Base-by-base conservation (phyloP, 805 yeast genomes). In the Metahyphopichia silvanorum region DNA sequence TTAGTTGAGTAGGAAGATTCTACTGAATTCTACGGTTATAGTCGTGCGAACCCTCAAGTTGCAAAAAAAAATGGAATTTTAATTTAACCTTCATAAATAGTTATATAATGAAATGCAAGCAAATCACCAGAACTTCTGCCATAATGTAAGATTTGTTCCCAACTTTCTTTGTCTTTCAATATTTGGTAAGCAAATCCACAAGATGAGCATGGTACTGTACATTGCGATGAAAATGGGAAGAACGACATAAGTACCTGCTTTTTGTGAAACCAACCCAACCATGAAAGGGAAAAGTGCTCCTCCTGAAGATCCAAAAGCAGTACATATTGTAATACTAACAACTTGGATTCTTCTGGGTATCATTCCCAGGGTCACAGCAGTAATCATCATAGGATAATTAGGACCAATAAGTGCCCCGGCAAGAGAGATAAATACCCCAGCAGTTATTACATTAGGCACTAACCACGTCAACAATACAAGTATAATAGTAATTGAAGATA, bases 391-490 rank as follows among this genome's bases (percentile, higher is more conserved):
- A 12, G 70, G 75, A 55, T 79, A 82, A 22, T 77, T 61, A 1
- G 89, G 89, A 0, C 89, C 91, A 23, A 79, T 70, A 44, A 71
- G 73, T 1, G 77, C 49, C 2, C 91, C 91, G 14, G 73, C 63
- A 1, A 72, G 33, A 4, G 79, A 60, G 13, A 70, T 66, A 31
- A 66, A 57, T 1, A 74, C 57, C 3, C 76, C 78, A 10, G 71
- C 75, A 1, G 51, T 73, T 4, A 64, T 52, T 10, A 71, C 49
- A 25, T 53, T 44, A 3, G 74, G 71, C 8, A 77, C 50, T 0
- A 60, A 57, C 84, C 83, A 77, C 4, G 73, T 54, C 4, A 76
- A 34, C 0, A 65, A 31, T 15, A 69, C 65, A 33, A 69, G 57
- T 0, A 51, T 43, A 1, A 75, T 45, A 1, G 79, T 59, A 2